These are phyloP conservation scores for Ceratobasidium sp. DNA, from an alignment of 1,284 basidiomycete species.

Conservation along the genomic window DNA sequence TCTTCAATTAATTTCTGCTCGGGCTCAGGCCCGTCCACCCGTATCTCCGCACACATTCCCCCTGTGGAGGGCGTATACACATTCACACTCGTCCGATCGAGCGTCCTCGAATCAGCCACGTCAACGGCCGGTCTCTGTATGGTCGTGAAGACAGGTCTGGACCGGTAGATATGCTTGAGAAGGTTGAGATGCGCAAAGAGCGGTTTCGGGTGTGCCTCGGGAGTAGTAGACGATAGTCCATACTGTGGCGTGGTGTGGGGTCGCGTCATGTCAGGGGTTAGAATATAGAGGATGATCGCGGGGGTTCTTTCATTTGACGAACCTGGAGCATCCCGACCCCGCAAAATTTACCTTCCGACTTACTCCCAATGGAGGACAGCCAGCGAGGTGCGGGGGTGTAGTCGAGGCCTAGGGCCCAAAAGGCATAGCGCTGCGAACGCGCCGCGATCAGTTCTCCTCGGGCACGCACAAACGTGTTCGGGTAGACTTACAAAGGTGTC, in stretches of 20 bases:
- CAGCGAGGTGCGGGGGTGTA: constrained; percentile 56
- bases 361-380: constrained; percentile 55
- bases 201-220: constrained; percentile 53
- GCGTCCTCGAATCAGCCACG: constrained; percentile 36
- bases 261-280: neutral
- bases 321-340: constrained; percentile 56
- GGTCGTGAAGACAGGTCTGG: constrained; percentile 46
- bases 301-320: too few relatives aligned
- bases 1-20: constrained; percentile 46
- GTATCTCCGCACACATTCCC: constrained; percentile 50
- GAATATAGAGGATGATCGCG: too few relatives aligned
- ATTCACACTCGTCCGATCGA: constrained; percentile 36
- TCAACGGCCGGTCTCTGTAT: constrained; percentile 47
- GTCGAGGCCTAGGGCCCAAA: constrained; percentile 55
- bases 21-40: constrained; percentile 46
- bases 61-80: constrained; percentile 43
- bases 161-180: constrained; percentile 56
- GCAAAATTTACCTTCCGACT: constrained; percentile 55
- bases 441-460: neutral
- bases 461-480: constrained; percentile 51
- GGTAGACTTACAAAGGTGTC: constrained; percentile 53
- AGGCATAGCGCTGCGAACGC: constrained; percentile 55
- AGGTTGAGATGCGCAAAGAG: constrained; percentile 60
- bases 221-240: too few relatives aligned
- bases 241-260: constrained; percentile 11